Evolutionary conservation across 1,284 basidiomycete genomes (phyloP).

Genomic region (Trichosporon sp.): DNA sequence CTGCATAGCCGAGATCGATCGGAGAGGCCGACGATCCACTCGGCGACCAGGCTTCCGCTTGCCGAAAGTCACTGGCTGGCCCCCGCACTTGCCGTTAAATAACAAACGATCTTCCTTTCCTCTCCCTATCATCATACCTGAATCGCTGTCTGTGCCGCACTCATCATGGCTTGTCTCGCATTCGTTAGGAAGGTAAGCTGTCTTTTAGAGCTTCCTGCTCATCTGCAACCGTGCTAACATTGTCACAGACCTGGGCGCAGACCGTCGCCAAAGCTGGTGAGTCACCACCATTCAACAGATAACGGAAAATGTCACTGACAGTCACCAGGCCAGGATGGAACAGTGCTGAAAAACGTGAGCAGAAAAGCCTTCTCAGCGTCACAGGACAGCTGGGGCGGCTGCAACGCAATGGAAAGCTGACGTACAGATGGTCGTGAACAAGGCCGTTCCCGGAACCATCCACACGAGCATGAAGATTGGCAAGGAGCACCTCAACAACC

Average conservation of each 20-base stretch:
- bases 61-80: background rate
- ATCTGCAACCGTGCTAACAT: background rate
- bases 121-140: background rate
- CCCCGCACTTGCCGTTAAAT: background rate
- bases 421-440: conserved; percentile 26
- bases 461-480: conserved; percentile 37
- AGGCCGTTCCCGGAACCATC: conserved; percentile 37
- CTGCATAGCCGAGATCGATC: conserved; percentile 3
- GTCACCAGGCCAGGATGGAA: conserved; percentile 26
- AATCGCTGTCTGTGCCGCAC: background rate
- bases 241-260: conserved; percentile 28
- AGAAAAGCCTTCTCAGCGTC: no score
- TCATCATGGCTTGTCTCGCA: background rate
- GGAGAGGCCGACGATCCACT: conserved; percentile 2
- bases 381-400: no score
- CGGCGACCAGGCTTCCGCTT: conserved; percentile 1
- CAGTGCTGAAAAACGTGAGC: conserved; percentile 11
- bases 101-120: background rate
- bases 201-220: background rate
- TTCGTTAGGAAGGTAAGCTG: background rate
- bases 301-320: background rate
- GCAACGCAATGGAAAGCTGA: no score
- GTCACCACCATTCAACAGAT: background rate
- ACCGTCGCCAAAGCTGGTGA: conserved; percentile 38
- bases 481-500: conserved; percentile 45